A percentile compares a stretch with the other conserved stretches of the same genome.
Conservation (phyloP, 768 basidiomycete species). For the Boletus speciosus region DNA sequence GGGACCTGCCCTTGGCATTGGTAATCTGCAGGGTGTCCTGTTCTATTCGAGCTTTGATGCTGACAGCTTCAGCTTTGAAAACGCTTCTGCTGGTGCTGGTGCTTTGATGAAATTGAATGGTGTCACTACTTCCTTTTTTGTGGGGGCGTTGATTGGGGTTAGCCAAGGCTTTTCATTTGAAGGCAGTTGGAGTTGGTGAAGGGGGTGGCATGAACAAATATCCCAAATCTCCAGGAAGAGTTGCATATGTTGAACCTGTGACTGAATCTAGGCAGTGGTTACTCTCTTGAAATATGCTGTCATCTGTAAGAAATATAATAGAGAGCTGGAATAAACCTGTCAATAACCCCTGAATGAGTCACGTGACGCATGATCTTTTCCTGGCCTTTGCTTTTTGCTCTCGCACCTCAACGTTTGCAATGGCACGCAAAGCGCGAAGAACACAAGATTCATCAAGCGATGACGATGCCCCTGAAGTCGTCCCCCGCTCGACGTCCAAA, state of each 20-base stretch:
- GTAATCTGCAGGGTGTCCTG: neutral
- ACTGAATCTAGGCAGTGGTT: too few relatives aligned
- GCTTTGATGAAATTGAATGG: neutral
- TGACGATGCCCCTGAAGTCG: constrained; percentile 48
- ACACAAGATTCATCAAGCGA: constrained; percentile 26
- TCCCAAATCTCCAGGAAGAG: neutral
- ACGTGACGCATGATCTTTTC: neutral
- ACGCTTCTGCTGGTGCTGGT: neutral
- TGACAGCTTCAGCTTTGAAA: neutral
- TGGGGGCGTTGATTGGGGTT: neutral
- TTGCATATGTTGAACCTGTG: too few relatives aligned
- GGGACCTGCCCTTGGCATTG: neutral
- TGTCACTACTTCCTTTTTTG: neutral
- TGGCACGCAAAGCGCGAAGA: constrained; percentile 19
- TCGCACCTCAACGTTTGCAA: neutral
- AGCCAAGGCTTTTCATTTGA: neutral
- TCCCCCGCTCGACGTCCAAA: constrained; percentile 48
- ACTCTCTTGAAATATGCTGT: neutral
- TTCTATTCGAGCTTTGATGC: neutral
- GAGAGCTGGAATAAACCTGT: too few relatives aligned
- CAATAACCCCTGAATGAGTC: neutral
- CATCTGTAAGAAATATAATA: too few relatives aligned
- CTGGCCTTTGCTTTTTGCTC: neutral
- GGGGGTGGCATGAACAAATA: neutral
- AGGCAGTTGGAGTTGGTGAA: neutral